phyloP scores from a whole-genome alignment of 1,139 yeast genomes.

The Hansenula lynferdii region DNA sequence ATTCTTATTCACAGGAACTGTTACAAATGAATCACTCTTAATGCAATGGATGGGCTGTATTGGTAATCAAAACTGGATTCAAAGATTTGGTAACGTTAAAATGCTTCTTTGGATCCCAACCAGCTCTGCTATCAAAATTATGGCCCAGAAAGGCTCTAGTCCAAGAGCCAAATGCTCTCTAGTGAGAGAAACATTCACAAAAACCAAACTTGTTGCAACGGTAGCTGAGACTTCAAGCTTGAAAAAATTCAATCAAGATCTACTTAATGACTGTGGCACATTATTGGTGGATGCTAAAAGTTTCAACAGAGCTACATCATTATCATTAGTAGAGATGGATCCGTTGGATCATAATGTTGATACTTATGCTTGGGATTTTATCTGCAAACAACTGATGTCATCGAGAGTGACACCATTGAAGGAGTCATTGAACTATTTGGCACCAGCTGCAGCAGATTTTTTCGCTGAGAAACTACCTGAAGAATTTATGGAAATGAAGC shows the following conservation, averaged over 20 bases:
- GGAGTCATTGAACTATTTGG: constrained; percentile 51
- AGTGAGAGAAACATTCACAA: constrained; percentile 56
- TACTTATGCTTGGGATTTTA: constrained; percentile 59
- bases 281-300: constrained; percentile 17
- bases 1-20: constrained; percentile 38
- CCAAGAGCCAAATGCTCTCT: constrained; percentile 55
- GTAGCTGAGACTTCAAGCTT: constrained; percentile 25
- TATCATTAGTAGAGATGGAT: constrained; percentile 51
- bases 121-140: constrained; percentile 54
- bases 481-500: constrained; percentile 37
- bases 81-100: constrained; percentile 66
- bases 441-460: constrained; percentile 81
- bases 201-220: constrained; percentile 46
- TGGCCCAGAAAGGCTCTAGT: constrained; percentile 42
- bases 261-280: constrained; percentile 22
- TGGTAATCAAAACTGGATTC: constrained; percentile 70
- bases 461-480: constrained; percentile 35
- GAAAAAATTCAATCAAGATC: constrained; percentile 13
- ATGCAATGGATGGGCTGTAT: constrained; percentile 77
- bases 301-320: constrained; percentile 14
- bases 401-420: constrained; percentile 42
- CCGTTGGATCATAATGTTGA: constrained; percentile 43
- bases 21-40: constrained; percentile 58
- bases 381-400: constrained; percentile 61
- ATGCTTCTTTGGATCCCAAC: constrained; percentile 63